Evolutionary conservation across 495 filamentous ascomycete species (phyloP).

Genomic region (Trichoderma orchidacearum): DNA sequence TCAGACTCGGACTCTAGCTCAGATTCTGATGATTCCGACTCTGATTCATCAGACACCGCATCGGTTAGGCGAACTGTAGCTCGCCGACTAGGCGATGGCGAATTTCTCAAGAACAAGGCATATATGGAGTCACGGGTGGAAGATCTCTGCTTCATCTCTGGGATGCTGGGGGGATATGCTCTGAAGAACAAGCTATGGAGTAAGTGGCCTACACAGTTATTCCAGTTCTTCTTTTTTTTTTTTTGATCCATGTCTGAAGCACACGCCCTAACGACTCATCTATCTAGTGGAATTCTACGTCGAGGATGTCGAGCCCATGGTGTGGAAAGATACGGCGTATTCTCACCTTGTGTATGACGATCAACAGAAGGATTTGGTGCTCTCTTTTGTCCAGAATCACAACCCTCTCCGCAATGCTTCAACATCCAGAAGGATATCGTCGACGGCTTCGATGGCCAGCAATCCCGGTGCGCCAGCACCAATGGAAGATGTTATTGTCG

Average conservation of each 20-base stretch:
- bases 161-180: constrained; percentile 23
- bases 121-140: constrained; percentile 9
- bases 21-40: neutral
- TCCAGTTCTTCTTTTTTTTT: neutral
- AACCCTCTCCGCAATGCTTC: neutral
- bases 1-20: neutral
- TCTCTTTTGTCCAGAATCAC: constrained; percentile 27
- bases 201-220: neutral
- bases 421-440: constrained; percentile 4
- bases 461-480: neutral
- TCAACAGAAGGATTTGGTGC: constrained; percentile 23
- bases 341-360: constrained; percentile 23
- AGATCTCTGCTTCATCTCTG: constrained; percentile 20
- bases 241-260: neutral
- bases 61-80: neutral
- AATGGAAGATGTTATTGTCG: constrained; percentile 4
- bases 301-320: constrained; percentile 17
- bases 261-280: neutral
- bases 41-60: neutral
- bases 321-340: constrained; percentile 24
- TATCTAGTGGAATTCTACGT: constrained; percentile 15
- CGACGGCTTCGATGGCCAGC: constrained; percentile 7
- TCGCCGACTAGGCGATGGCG: constrained; percentile 8
- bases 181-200: constrained; percentile 24
- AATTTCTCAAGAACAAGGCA: constrained; percentile 15